A percentile compares a stretch with the other conserved stretches of the same genome.
Conservation (phyloP, 495 filamentous ascomycete species). For the Xylaria grammica region DNA sequence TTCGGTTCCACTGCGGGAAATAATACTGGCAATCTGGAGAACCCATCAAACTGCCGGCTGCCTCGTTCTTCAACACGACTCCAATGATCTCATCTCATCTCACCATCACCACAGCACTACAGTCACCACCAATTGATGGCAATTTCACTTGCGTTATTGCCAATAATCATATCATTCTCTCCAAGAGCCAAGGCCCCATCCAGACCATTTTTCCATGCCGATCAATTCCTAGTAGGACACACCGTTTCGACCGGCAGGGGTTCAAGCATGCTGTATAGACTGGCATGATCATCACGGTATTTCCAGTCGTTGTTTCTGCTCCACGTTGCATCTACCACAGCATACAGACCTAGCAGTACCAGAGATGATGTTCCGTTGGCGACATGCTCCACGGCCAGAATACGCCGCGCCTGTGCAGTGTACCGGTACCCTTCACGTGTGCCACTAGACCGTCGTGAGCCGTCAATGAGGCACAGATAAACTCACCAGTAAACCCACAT, state of each 20-base stretch:
- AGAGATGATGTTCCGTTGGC: slow-evolving; percentile 11
- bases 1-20: neutral
- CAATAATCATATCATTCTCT: slow-evolving; percentile 17
- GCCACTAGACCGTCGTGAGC: slow-evolving; percentile 10
- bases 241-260: slow-evolving; percentile 19
- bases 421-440: slow-evolving; percentile 19
- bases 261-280: slow-evolving; percentile 12
- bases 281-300: slow-evolving; percentile 6
- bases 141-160: slow-evolving; percentile 19
- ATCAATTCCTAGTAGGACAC: slow-evolving; percentile 11
- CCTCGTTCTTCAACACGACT: slow-evolving; percentile 7
- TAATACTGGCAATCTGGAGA: neutral
- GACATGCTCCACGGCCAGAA: slow-evolving; percentile 18
- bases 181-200: slow-evolving; percentile 19
- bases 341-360: neutral
- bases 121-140: slow-evolving; percentile 12
- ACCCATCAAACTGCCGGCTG: slow-evolving; percentile 16
- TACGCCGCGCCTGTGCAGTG: slow-evolving; percentile 2
- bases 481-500: neutral
- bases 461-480: slow-evolving; percentile 19
- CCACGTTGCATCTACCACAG: slow-evolving; percentile 19
- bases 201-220: slow-evolving; percentile 13
- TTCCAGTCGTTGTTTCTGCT: slow-evolving; percentile 11
- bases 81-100: slow-evolving; percentile 16
- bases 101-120: neutral